Evolutionary conservation across 441 rosid species (phyloP), one percentile per base, ranked within the genome.

Genomic region (Lepidium campestre): DNA sequence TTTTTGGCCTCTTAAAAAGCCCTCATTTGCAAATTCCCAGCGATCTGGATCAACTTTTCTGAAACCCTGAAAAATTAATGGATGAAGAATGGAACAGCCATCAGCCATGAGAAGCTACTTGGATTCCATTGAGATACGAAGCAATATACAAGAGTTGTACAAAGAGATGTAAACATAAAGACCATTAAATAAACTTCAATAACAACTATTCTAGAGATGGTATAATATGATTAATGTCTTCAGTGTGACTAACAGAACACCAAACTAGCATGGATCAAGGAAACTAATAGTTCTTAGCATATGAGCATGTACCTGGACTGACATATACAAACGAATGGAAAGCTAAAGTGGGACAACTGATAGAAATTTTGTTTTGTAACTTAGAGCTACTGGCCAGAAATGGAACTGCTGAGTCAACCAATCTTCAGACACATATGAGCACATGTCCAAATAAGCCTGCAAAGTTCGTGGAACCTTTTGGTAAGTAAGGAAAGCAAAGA

Each of bases 11-110:
- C 82, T 79, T 39, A 84, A 25, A 65, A 84, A 84, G 0, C 85
- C 85, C 58, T 82, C 86, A 56, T 82, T 85, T 49, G 89, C 89
- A 75, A 85, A 85, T 68, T 85, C 89, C 73, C 81, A 85, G 13
- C 80, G 77, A 44, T 82, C 84, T n/a, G 87, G 87, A 67, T 85
- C 89, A 71, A 79, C 85, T 71, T 85, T 85, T 79, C 76, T 81
- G 68, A 85, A 85, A 5, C 89, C 89, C 87, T 84, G 76, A 46
- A 61, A 41, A 42, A 54, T 59, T 0, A 66, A 74, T 67, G 31
- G 54, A 76, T 35, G 66, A 45, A 73, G 60, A 40, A 46, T 19
- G 45, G 49, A 25, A 25, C 14, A 46, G 5, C 66, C 10, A 61
- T 73, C 42, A 74, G 46, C 49, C 68, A 54, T 3, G 62, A 29